Evolutionary conservation across 2,329 filamentous ascomycete genomes (phyloP), one percentile per base, ranked within the genome.

Genomic region (Neospermospora avenae): DNA sequence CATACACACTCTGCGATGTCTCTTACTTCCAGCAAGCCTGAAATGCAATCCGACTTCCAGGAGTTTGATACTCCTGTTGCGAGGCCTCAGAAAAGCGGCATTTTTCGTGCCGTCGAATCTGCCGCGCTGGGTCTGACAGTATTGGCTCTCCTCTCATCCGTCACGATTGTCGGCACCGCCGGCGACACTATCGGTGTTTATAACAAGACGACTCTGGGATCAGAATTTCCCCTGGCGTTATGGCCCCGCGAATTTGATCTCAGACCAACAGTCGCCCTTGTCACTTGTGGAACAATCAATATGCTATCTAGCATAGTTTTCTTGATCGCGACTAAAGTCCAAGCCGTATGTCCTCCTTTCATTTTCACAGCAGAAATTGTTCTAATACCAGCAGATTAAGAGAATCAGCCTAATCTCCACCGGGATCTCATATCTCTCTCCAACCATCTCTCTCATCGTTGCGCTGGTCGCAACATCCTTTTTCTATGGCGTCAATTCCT

Each of bases 231-330:
- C 22, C 76, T 86, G 18, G 76, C 83, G 0, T 69, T 87, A 52
- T 87, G 84, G 84, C 84, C 84, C 0, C 72, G 76, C 14, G 72
- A 79, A 31, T 83, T 87, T 68, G 79, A 86, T 69, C 69, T 84
- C 35, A 77, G 81, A 51, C 84, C 84, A 2, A 83, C 81, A 3
- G 73, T 82, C 31, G 81, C 83, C 8, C 74, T 86, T 25, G 77
- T 86, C 18, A 77, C 75, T 25, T 80, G 80, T 39, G 78, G 82
- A 54, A 72, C 75, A 35, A 72, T 86, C 48, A 76, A 85, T 8
- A 70, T 80, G 6, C 57, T 82, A 7, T 71, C 77, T 61, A 85
- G 80, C 67, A 67, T 75, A 2, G 65, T 79, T 10, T 80, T 80
- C 5, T 70, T 87, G 54, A 63, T 78, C 16, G 76, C 75, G 57